These are phyloP conservation scores for Trichoderma erinaceum DNA, from an alignment of 495 filamentous ascomycete genomes.

Conservation along the genomic window DNA sequence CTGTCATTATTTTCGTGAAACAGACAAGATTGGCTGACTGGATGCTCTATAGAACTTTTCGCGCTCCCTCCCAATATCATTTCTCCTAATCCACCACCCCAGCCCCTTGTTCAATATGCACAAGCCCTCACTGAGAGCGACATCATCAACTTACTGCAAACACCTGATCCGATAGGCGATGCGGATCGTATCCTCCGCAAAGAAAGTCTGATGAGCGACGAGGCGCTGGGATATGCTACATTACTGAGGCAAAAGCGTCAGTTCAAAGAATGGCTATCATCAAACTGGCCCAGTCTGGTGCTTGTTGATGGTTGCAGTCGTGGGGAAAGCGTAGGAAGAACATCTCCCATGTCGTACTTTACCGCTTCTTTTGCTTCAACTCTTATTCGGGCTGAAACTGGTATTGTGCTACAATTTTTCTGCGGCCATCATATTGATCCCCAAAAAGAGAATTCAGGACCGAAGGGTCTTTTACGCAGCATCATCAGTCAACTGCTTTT, in stretches of 20 bases:
- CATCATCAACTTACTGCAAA: background rate
- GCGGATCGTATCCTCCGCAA: conserved; percentile 11
- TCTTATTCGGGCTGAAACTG: background rate
- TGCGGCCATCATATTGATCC: conserved; percentile 1
- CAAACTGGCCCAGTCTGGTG: background rate
- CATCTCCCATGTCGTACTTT: conserved; percentile 5
- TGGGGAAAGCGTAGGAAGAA: background rate
- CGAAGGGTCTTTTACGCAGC: background rate
- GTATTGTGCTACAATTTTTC: conserved; percentile 5
- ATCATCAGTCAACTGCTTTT: conserved; percentile 3
- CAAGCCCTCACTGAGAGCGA: background rate
- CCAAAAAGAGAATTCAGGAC: background rate
- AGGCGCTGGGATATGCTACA: conserved; percentile 3
- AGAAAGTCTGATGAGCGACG: conserved; percentile 2
- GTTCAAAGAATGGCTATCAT: conserved; percentile 2
- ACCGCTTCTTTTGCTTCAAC: background rate
- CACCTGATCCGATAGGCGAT: background rate
- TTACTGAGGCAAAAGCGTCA: background rate
- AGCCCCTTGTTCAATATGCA: background rate
- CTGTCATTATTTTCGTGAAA: background rate
- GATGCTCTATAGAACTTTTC: background rate
- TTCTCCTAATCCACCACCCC: background rate
- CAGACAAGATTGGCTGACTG: background rate
- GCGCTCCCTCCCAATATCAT: background rate
- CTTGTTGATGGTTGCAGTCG: conserved; percentile 1